Evolutionary conservation across 305 asterid genomes (phyloP), one percentile per base, ranked within the genome.

Genomic region (Fraxinus paxiana): DNA sequence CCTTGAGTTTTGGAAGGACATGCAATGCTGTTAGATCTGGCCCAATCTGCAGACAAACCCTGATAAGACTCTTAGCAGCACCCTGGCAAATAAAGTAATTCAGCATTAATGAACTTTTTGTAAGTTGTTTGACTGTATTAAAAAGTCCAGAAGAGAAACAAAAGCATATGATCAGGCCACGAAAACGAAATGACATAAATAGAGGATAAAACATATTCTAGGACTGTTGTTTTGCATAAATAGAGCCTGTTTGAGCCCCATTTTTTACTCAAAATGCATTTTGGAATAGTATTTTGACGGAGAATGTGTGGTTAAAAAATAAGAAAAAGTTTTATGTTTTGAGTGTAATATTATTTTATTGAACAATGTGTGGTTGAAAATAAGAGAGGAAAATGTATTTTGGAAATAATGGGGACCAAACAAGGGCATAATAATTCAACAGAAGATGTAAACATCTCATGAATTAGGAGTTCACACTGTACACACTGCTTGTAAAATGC

Each of bases 41-140:
- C 76, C 99, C 99, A 85, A 96, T 92, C 87, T 88, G 95, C 91
- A 88, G 94, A 88, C 96, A 96, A 82, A 92, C 90, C 84, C 89
- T 89, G 83, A 94, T 71, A 80, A 96, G 93, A 87, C 93, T 89
- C 85, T 87, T 92, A 79, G 97, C 95, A 83, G 97, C 92, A 78
- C 86, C 88, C 99, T 96, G 90, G 85, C 77, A 89, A 83, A 84
- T 59, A 37, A 81, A 80, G 79, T 79, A 79, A 82, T 34, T 69
- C 35, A 63, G 65, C 76, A 77, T 82, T 70, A 78, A 76, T 77
- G 82, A 59, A 34, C 24, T 8, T 8, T 33, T 3, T 70, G 38
- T 30, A 46, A 82, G 79, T 43, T 17, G 69, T 56, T 75, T 78
- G 79, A 30, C 73, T 63, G 73, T 17, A 22, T 38, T 79, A 54